Percentiles rank a stretch among this genome's conserved stretches.
phyloP scores from a whole-genome alignment of 345 rosid species.

The Euphorbia pulcherrima region DNA sequence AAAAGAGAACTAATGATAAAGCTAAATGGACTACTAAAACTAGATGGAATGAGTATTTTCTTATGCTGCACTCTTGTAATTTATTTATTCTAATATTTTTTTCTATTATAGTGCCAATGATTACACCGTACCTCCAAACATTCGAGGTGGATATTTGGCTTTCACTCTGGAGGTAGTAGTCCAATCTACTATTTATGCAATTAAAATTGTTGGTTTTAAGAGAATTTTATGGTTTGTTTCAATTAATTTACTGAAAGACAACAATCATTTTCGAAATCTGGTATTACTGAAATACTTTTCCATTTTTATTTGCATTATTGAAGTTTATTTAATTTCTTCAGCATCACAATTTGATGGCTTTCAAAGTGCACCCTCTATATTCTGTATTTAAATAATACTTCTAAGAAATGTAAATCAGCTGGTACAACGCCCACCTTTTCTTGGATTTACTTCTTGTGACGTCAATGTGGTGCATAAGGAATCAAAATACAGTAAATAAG shows the following conservation, averaged over 20 bases:
- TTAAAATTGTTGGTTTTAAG: neutral
- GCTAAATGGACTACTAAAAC: too few species aligned
- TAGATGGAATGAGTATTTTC: too few species aligned
- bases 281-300: neutral
- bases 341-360: neutral
- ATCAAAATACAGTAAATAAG: neutral
- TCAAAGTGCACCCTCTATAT: neutral
- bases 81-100: constrained; percentile 20
- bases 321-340: neutral
- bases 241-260: neutral
- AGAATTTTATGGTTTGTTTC: constrained; percentile 6
- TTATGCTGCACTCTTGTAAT: constrained; percentile 6
- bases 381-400: neutral
- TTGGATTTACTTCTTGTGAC: neutral
- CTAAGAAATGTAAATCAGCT: neutral
- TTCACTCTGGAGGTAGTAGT: constrained; percentile 68
- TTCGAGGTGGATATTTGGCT: constrained; percentile 79
- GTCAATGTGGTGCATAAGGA: neutral
- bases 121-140: constrained; percentile 47
- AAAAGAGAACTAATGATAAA: too few species aligned
- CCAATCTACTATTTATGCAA: constrained; percentile 13
- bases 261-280: neutral
- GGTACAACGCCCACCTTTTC: neutral
- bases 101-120: constrained; percentile 57
- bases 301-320: neutral